These are phyloP conservation scores for Hemileia vastatrix DNA, from an alignment of 1,284 basidiomycete species.

Conservation along the genomic window DNA sequence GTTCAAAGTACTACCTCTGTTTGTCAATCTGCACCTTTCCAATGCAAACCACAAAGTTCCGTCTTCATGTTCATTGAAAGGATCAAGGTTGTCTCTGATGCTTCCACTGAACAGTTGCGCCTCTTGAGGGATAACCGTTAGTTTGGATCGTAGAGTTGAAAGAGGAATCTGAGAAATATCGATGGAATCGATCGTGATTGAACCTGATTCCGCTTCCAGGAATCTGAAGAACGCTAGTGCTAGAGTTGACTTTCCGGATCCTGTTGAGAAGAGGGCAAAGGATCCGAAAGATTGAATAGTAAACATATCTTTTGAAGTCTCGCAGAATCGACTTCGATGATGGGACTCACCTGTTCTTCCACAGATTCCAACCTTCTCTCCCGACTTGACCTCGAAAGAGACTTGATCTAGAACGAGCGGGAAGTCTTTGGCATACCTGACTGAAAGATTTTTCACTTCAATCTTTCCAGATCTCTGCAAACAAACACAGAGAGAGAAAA, in stretches of 20 bases:
- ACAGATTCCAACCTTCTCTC: conserved; percentile 38
- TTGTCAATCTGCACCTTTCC: conserved; percentile 37
- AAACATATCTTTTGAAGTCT: conserved; percentile 92
- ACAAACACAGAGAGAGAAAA: too few relatives aligned
- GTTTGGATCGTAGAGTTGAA: conserved; percentile 61
- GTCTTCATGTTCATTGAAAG: conserved; percentile 40
- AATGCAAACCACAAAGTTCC: conserved; percentile 41
- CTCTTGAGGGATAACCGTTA: conserved; percentile 65
- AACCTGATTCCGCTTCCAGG: conserved; percentile 43
- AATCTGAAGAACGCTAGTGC: conserved; percentile 83
- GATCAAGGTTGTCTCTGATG: conserved; percentile 42
- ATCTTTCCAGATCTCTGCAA: conserved; percentile 29
- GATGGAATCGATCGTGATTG: conserved; percentile 73
- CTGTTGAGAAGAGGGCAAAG: conserved; percentile 51
- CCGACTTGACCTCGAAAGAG: conserved; percentile 36
- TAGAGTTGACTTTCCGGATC: conserved; percentile 75
- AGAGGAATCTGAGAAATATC: conserved; percentile 79
- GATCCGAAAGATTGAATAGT: too few relatives aligned
- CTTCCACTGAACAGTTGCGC: conserved; percentile 37
- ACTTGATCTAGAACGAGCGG: conserved; percentile 38
- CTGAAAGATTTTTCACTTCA: conserved; percentile 38
- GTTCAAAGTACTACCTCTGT: not conserved
- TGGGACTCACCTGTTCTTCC: not conserved
- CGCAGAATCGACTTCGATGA: conserved; percentile 61
- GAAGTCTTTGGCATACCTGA: conserved; percentile 42